Evolutionary conservation across 1,284 basidiomycete species (phyloP), one percentile per base, ranked within the genome.

Genomic region (Cutaneotrichosporon cutaneum): DNA sequence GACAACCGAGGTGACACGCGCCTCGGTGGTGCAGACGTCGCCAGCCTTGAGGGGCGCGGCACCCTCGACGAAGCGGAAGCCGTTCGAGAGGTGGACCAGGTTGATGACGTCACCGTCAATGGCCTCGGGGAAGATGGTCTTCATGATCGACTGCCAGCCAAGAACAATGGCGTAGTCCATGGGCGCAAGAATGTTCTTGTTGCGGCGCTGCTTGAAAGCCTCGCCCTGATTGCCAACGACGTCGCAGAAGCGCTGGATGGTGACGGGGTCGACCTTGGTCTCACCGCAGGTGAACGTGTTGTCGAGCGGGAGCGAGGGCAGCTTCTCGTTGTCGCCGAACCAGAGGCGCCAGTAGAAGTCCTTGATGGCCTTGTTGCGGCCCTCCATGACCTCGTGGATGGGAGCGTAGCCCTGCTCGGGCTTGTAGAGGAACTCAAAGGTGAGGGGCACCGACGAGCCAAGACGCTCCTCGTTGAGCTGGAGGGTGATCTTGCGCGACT

Each of bases 91-190:
- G 78, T 99, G 96, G 47, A 99, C 95, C 30, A 98, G 88, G 79
- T 93, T 94, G 71, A 99, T 84, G 32, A 99, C 81, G 77, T 98
- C 94, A 0, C 94, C 94, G 68, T 96, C 90, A 71, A 97, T 91
- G 10, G 86, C 81, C 22, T 84, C 76, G n/a, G 94, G 94, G 87
- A 96, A 98, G 79, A 97, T 94, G 2, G 93, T 87, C 78, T 90
- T 92, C 89, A 97, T 97, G 79, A 96, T 96, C 10, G 93, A 90
- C 87, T 93, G 88, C 94, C 95, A 98, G 50, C 94, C 94, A 54
- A 94, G 90, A 62, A 98, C 94, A 74, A 99, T 99, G 59, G 94
- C 93, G 75, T 96, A 98, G 82, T 99, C 96, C 92, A 99, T 96
- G 0, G 95, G 95, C 0, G 92, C 92, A 72, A 88, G 86, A 36